Evolutionary conservation across 2,329 filamentous ascomycete species (phyloP).

Genomic region (Phaeosphaeria sp.): DNA sequence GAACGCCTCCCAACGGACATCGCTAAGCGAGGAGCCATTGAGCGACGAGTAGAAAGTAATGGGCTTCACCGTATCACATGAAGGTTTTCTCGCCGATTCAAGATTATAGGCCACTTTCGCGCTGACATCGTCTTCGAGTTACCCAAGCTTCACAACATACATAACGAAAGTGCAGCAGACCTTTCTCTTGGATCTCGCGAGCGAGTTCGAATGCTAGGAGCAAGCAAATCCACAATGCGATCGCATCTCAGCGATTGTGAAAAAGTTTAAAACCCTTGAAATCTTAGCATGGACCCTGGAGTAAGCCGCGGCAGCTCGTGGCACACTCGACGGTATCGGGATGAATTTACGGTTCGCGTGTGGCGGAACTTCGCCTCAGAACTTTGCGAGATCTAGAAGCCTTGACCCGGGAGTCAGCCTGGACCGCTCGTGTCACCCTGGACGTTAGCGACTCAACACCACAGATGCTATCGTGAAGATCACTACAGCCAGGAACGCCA

Average conservation of each 20-base stretch:
- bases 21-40: neutral
- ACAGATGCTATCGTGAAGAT: neutral
- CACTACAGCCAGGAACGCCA: neutral
- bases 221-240: neutral
- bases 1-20: neutral
- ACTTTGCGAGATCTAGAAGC: neutral
- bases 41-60: neutral
- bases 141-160: neutral
- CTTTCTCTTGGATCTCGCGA: neutral
- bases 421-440: neutral
- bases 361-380: too few species aligned
- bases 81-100: neutral
- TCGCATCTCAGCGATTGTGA: neutral
- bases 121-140: neutral
- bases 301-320: neutral
- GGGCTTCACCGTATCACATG: neutral
- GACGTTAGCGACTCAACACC: neutral
- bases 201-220: neutral
- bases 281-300: neutral
- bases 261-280: neutral
- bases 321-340: neutral
- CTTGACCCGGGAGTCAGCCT: neutral
- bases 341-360: neutral
- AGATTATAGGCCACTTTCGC: neutral
- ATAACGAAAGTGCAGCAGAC: neutral